Base-by-base conservation (phyloP, 306 rosid genomes). In the Malus orientalis region DNA sequence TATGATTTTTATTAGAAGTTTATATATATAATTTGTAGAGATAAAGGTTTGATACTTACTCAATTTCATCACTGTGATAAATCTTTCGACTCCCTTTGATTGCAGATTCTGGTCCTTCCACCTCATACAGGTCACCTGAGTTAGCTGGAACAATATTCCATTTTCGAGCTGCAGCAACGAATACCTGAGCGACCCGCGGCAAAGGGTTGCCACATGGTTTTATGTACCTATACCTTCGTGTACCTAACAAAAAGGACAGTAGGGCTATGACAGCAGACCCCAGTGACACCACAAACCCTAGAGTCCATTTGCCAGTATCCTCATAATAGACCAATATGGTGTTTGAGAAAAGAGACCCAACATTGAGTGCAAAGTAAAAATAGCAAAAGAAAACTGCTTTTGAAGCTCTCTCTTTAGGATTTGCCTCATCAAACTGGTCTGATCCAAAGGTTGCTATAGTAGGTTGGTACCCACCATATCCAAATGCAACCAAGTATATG, bases 261-360 rank as follows among this genome's bases (percentile, higher is more conserved):
- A 90, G 79, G 8, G 89, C 93, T 0, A 82, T 67, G 65, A 84
- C 22, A 3, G 93, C 96, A 19, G 93, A 87, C 1, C 76, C 91
- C 3, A 89, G 65, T 4, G 96, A 85, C n/a, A 47, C 69, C 85
- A 80, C 80, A 58, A 90, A 90, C 30, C 96, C 96, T 11, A 83
- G 57, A 6, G 78, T 83, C 93, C 93, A 90, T 11, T 80, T 10
- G 32, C 96, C 96, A 8, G 61, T 82, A 75, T 88, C 85, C 81
- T 90, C 96, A 29, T 63, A 78, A 64, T 88, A 90, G 42, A 88
- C 91, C 55, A 90, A 76, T 32, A 88, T 69, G 54, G 96, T 88
- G 88, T 90, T 86, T 16, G 96, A 86, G 84, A 90, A 78, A 25
- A 90, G 87, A 13, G 87, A 86, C 23, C 96, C 96, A 54, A 86